phyloP scores from a whole-genome alignment of 2,329 filamentous ascomycete species.

The Diaporthe eres region DNA sequence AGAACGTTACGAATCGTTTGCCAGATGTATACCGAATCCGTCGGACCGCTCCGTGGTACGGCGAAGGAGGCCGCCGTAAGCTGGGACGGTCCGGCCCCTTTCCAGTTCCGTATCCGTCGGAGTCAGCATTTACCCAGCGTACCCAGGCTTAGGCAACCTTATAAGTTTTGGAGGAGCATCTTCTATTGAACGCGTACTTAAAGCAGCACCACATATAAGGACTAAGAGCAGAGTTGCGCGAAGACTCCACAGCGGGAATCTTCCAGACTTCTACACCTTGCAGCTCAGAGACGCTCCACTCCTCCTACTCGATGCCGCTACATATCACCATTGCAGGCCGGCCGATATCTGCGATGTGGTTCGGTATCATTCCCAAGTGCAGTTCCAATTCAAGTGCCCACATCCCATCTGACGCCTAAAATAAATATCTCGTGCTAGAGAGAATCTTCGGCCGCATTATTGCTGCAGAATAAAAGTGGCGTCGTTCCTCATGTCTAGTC shows the following conservation, averaged over 20 bases:
- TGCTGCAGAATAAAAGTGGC: conserved; percentile 39
- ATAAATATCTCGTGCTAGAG: conserved; percentile 24
- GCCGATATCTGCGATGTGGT: not conserved
- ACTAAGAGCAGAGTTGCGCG: not conserved
- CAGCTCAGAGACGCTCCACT: not conserved
- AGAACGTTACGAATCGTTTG: not conserved
- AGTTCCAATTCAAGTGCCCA: conserved; percentile 38
- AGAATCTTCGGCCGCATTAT: conserved; percentile 20
- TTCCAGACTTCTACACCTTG: not conserved
- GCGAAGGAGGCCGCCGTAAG: not conserved
- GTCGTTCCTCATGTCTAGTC: conserved; percentile 18
- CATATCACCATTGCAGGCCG: not conserved
- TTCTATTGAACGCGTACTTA: not conserved
- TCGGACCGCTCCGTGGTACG: not conserved
- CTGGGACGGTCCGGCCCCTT: conserved; percentile 15
- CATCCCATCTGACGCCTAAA: conserved; percentile 34
- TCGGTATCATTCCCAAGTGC: conserved; percentile 34
- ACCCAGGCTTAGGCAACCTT: not conserved
- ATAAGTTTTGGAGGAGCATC: not conserved
- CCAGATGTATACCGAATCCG: not conserved
- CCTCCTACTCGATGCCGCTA: not conserved
- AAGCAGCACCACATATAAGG: not conserved
- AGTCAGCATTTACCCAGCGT: not conserved
- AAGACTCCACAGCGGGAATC: too few relatives aligned
- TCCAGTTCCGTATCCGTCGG: conserved; percentile 7